These are phyloP conservation scores for Fomitopsis betulina DNA, from an alignment of 1,284 basidiomycete genomes.

Conservation along the genomic window DNA sequence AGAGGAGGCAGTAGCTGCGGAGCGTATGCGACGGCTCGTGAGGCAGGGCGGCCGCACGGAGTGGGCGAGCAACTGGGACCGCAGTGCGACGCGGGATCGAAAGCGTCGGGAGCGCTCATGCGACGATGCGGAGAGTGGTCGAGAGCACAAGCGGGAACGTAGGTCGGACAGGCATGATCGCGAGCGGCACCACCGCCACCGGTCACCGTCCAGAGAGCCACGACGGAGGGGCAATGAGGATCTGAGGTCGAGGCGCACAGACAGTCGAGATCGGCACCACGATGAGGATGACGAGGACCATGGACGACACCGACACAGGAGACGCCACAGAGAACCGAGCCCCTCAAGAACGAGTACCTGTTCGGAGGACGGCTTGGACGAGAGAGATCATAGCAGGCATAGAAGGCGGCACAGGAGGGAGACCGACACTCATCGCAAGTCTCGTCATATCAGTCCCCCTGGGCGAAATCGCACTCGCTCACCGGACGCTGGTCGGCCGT, in stretches of 20 bases:
- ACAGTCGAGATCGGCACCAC: constrained; percentile 5
- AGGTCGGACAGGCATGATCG: constrained; percentile 6
- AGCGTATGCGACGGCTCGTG: constrained; percentile 43
- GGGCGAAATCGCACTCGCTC: constrained; percentile 2
- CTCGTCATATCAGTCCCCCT: background rate
- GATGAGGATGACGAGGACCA: constrained; percentile 10
- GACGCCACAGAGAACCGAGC: constrained; percentile 18
- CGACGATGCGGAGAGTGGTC: constrained; percentile 26
- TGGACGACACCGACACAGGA: constrained; percentile 9
- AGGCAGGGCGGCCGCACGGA: constrained; percentile 26
- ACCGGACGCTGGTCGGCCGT: background rate
- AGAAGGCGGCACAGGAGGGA: constrained; percentile 16
- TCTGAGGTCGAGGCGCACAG: background rate
- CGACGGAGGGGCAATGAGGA: background rate
- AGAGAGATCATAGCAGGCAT: constrained; percentile 20
- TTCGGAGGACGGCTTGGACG: constrained; percentile 10
- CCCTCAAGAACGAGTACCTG: constrained; percentile 15
- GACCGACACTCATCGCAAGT: background rate
- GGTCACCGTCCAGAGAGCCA: constrained; percentile 4
- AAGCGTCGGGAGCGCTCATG: constrained; percentile 33
- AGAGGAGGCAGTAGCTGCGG: constrained; percentile 65
- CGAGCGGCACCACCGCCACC: constrained; percentile 12
- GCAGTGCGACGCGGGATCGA: constrained; percentile 21
- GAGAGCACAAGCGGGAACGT: constrained; percentile 6
- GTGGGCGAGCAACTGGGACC: constrained; percentile 25